Base-by-base conservation (phyloP, 1,284 basidiomycete species). In the Cystobasidium slooffiae region DNA sequence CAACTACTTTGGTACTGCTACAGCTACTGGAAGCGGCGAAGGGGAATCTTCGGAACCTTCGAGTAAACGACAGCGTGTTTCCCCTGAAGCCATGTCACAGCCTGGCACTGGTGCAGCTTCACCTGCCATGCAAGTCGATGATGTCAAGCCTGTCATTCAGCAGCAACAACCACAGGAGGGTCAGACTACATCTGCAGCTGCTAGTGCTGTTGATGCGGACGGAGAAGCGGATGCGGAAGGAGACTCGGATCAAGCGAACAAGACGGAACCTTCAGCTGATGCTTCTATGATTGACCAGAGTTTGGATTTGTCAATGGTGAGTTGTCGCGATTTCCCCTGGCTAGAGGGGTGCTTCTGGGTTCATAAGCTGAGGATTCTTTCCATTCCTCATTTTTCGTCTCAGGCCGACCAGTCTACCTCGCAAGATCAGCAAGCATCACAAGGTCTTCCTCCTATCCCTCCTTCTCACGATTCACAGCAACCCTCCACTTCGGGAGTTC, bases 211-310 rank as follows among this genome's bases (percentile, higher is more conserved):
- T 8, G 64, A 51, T 53, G 64, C 49, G 4, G 64, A 51, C 14
- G 64, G 24, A 7, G 51, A 52, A 12, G 64, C 49, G 5, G 64
- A 66, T 47, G 64, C 64, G 43, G 64, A 66, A 16, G 64, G n/a
- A 6, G 64, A 63, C 20, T 22, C 49, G 43, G 64, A 66, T 37
- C 20, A 20, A 4, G n/a, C 7, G 8, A 6, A 18, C 7, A 47
- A 51, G 20, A 41, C 31, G 31, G 44, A 53, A 39, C 20, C 49
- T 39, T 51, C 24, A 14, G 49, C 51, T 41, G 64, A 66, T 53
- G 64, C 10, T 41, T 66, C 64, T 1, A 66, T 66, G 69, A 64
- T 72, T 64, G 69, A 72, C 22, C 69, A 72, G 49, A 63, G 59
- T 55, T 22, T 64, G 61, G 69, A 72, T 37, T 43, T 69, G 55